Conservation (phyloP, 2,329 filamentous ascomycete genomes). For the Metarhizium sp. region DNA sequence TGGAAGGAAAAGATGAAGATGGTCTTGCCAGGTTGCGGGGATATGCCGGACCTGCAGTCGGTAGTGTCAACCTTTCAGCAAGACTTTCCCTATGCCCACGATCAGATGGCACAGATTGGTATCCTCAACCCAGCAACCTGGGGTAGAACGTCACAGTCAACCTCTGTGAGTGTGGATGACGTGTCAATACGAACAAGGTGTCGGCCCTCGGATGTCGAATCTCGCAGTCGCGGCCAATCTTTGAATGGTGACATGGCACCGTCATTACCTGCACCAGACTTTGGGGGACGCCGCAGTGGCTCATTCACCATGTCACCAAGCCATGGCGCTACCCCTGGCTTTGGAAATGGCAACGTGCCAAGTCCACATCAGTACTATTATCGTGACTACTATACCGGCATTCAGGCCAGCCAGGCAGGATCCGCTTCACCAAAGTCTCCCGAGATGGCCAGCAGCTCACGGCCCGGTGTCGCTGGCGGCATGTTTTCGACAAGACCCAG, state of each 20-base stretch:
- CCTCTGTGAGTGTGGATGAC: slow-evolving; percentile 44
- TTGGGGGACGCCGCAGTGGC: slow-evolving; percentile 54
- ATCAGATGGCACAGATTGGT: slow-evolving; percentile 58
- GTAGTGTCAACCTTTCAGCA: slow-evolving; percentile 70
- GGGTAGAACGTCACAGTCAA: slow-evolving; percentile 50
- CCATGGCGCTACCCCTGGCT: slow-evolving; percentile 17
- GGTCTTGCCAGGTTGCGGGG: slow-evolving; percentile 54
- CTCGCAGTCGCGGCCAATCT: slow-evolving; percentile 50
- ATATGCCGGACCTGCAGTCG: slow-evolving; percentile 59
- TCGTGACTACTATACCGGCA: slow-evolving; percentile 40
- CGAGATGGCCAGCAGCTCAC: slow-evolving; percentile 40
- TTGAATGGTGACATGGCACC: slow-evolving; percentile 55
- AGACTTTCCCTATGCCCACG: slow-evolving; percentile 70
- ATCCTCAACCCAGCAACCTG: slow-evolving; percentile 68
- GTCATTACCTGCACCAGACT: slow-evolving; percentile 55
- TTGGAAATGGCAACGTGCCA: slow-evolving; percentile 19
- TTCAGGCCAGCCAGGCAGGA: slow-evolving; percentile 35
- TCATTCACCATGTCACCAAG: slow-evolving; percentile 54
- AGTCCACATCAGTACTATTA: slow-evolving; percentile 48
- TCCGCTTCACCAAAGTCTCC: slow-evolving; percentile 48
- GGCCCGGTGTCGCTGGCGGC: slow-evolving; percentile 33
- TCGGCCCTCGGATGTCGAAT: slow-evolving; percentile 37
- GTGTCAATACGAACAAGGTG: slow-evolving; percentile 38
- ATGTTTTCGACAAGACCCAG: slow-evolving; percentile 39
- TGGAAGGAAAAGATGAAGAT: slow-evolving; percentile 76